Evolutionary conservation across 768 basidiomycete species (phyloP).

Genomic region (Mycena haematopus): DNA sequence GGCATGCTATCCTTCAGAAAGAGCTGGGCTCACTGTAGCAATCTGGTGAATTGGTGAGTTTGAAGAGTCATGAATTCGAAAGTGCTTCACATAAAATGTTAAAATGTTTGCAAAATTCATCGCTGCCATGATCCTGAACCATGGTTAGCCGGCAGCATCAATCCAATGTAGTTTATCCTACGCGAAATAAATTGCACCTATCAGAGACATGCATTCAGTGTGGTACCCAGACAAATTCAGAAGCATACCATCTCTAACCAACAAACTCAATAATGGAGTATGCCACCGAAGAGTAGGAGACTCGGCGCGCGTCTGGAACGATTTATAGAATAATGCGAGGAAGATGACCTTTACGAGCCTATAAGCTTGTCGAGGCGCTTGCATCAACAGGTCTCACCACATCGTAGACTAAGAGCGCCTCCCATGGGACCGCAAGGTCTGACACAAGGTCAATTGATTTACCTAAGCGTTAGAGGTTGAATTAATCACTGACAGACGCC

Average conservation of each 20-base stretch:
- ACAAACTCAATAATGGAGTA: constrained; percentile 1
- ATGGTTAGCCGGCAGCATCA: neutral
- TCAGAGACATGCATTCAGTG: neutral
- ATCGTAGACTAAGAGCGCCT: constrained; percentile 20
- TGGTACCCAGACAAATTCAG: neutral
- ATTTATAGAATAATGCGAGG: constrained; percentile 12
- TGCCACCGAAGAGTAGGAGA: neutral
- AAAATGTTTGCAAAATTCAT: constrained; percentile 19
- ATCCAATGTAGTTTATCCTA: neutral
- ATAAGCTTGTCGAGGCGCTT: too few species aligned
- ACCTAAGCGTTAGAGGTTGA: neutral
- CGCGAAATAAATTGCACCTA: constrained; percentile 24
- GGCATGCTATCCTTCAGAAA: neutral
- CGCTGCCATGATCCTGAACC: constrained; percentile 11
- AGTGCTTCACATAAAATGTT: constrained; percentile 12
- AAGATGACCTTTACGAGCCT: neutral
- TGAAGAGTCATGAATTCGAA: neutral
- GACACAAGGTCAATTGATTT: neutral
- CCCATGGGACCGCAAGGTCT: constrained; percentile 24
- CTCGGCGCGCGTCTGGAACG: constrained; percentile 5
- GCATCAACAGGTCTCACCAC: neutral
- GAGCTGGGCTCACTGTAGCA: neutral
- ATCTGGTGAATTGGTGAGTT: neutral
- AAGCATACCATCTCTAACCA: constrained; percentile 19
- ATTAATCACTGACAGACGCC: constrained; percentile 14